Base-by-base conservation (phyloP, 176 grass and related monocot genomes). In the Zea luxurians region DNA sequence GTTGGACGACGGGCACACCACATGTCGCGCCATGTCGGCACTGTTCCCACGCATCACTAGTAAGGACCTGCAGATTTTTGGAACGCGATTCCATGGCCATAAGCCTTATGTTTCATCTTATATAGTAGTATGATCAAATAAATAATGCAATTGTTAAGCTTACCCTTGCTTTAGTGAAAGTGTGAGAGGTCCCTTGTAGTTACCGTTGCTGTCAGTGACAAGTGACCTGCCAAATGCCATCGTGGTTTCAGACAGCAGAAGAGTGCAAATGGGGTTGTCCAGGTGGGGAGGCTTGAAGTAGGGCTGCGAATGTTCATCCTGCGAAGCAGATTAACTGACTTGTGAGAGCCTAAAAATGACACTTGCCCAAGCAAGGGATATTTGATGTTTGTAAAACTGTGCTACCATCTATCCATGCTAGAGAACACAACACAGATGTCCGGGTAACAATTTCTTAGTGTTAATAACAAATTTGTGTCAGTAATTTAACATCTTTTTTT, bases 11-110 rank as follows among this genome's bases (percentile, higher is more conserved):
- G 88, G 89, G 72, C 92, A 99, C 46, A 99, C 88, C 2, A 99
- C 96, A 10, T 99, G 92, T 67, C 92, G 88, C 0, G 96, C 96
- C 90, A 95, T 96, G 79, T 99, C 96, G 8, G 96, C 92, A 20
- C 96, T 99, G 79, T 99, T 99, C 53, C 96, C 96, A 12, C 96
- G 96, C 96, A 99, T 96, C 4, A 99, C 96, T 37, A 99, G 76
- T 20, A 99, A 90, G 4, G 96, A 95, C 58, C 96, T 99, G 88
- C 73, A 54, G 11, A 20, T 76, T 70, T 80, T 55, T 13, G 48
- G 79, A 37, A 49, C 48, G 15, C 10, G 73, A 27, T 47, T 37
- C 8, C 12, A 34, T 34, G 34, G 18, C 10, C 34, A 66, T 20
- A 5, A 66, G 45, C 37, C 9, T 64, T 77, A 17, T 46, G 13